phyloP scores from a whole-genome alignment of 257 asterid genomes.

The Forsythia suspensa region DNA sequence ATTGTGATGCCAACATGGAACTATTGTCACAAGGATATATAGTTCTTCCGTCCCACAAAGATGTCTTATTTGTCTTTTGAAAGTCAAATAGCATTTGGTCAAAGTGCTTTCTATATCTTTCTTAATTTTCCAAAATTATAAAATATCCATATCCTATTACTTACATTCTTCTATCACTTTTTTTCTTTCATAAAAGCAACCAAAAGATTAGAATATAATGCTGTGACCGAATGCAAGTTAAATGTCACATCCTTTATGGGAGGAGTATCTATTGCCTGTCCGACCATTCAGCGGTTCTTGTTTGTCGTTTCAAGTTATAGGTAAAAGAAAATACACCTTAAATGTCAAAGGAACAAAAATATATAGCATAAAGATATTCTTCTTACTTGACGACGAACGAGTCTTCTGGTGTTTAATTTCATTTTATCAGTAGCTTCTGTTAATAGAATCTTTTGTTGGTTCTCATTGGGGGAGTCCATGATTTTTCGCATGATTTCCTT shows the following conservation, averaged over 20 bases:
- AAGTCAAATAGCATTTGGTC: background rate
- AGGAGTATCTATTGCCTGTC: background rate
- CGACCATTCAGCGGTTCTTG: background rate
- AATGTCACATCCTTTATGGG: background rate
- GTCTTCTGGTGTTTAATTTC: slow-evolving; percentile 82
- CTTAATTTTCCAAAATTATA: background rate
- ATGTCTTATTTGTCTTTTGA: background rate
- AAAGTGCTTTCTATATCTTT: background rate
- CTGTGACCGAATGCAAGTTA: no score
- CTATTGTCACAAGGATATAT: background rate
- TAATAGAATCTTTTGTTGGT: slow-evolving; percentile 36
- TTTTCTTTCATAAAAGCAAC: background rate
- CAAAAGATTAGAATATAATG: background rate
- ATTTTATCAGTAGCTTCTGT: slow-evolving; percentile 64
- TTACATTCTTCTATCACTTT: background rate
- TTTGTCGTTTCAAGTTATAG: background rate
- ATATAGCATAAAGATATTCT: background rate
- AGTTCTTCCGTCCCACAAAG: background rate
- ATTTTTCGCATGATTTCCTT: slow-evolving; percentile 34
- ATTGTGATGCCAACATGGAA: background rate
- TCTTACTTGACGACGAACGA: slow-evolving; percentile 89
- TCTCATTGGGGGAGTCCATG: slow-evolving; percentile 34
- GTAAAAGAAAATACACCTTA: background rate
- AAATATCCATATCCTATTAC: background rate
- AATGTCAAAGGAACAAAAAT: background rate